These are phyloP conservation scores for Kodamaea lidongshanica DNA, from an alignment of 805 yeast genomes.

Conservation along the genomic window DNA sequence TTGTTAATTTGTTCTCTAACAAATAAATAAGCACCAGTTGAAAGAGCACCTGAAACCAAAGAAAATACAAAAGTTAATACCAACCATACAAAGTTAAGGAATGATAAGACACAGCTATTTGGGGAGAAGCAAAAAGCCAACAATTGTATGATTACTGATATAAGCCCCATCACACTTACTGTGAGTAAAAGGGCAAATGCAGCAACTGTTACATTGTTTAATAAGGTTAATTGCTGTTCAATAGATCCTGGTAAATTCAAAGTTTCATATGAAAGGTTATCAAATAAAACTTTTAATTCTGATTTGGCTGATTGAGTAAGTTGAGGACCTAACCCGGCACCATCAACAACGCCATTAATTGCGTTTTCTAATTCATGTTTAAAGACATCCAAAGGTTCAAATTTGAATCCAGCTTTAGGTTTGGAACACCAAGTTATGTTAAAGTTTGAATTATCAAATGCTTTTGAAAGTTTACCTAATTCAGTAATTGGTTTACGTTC, in stretches of 20 bases:
- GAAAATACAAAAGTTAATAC: conserved; percentile 42
- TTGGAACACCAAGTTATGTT: conserved; percentile 46
- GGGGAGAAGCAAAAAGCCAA: conserved; percentile 38
- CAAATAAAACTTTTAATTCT: conserved; percentile 17
- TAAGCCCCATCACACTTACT: conserved; percentile 31
- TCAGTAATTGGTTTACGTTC: conserved; percentile 1
- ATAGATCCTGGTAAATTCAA: conserved; percentile 52
- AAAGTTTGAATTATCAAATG: conserved; percentile 20
- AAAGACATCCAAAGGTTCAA: conserved; percentile 44
- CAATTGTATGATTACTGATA: conserved; percentile 43
- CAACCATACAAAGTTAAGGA: conserved; percentile 39
- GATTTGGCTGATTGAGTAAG: conserved; percentile 11
- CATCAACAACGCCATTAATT: conserved; percentile 18
- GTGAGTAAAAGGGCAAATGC: conserved; percentile 43
- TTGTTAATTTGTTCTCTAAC: conserved; percentile 49
- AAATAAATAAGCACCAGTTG: conserved; percentile 56
- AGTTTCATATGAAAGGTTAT: conserved; percentile 21
- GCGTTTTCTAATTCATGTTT: conserved; percentile 27
- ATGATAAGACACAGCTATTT: conserved; percentile 40
- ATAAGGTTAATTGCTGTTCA: conserved; percentile 37
- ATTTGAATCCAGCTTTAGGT: conserved; percentile 49
- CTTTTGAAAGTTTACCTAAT: conserved; percentile 9
- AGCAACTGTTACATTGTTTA: conserved; percentile 47
- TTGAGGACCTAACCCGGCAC: conserved; percentile 18
- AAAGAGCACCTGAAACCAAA: conserved; percentile 44